These are phyloP conservation scores for Solanum hybrid DNA, from an alignment of 305 asterid genomes.

Conservation along the genomic window DNA sequence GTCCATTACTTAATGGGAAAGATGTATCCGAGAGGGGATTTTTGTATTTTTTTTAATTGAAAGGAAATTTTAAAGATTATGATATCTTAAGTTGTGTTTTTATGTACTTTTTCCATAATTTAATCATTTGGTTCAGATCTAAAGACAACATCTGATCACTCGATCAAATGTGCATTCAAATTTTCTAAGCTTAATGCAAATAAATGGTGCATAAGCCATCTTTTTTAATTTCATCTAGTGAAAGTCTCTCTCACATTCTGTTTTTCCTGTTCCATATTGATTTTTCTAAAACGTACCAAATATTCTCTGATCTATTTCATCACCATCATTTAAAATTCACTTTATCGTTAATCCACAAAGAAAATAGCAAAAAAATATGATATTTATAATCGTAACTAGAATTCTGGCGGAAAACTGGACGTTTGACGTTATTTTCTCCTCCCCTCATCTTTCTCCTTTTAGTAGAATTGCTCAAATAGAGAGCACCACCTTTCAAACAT, in stretches of 20 bases:
- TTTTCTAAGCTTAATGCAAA: not conserved
- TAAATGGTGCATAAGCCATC: not conserved
- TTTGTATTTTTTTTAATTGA: no score
- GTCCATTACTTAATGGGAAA: no score
- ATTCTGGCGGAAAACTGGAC: not conserved
- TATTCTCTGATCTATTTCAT: not conserved
- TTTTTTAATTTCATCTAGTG: not conserved
- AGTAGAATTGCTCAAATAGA: not conserved
- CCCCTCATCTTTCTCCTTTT: not conserved
- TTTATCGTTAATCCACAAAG: not conserved
- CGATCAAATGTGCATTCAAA: not conserved
- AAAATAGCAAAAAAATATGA: not conserved
- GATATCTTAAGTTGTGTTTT: no score
- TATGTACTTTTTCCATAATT: no score
- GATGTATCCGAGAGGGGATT: no score
- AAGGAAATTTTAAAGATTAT: no score
- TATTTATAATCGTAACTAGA: not conserved
- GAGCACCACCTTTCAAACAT: not conserved
- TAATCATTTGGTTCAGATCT: no score
- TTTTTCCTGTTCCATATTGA: not conserved
- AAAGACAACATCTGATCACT: not conserved
- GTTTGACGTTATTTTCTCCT: not conserved
- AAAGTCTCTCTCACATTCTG: not conserved
- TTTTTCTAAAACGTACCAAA: not conserved
- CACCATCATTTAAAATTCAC: not conserved